Base-by-base conservation (phyloP, 768 basidiomycete species). In the Suillus clintonianus region DNA sequence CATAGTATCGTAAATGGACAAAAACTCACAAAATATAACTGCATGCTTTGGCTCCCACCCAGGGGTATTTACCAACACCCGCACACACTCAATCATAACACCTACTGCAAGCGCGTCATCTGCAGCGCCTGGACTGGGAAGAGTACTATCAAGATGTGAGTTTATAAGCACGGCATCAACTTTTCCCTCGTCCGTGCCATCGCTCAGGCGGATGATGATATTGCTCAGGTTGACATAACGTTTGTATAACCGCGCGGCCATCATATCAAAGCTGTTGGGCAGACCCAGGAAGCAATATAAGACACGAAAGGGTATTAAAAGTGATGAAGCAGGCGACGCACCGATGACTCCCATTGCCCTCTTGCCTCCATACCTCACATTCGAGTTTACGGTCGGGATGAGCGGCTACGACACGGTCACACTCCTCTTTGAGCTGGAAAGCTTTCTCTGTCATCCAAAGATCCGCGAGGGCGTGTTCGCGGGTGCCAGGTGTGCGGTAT, bases 341-440 rank as follows among this genome's bases (percentile, higher is more conserved):
- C 94, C 92, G 81, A 79, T 97, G 95, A 67, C 85, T 89, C 5
- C 95, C 95, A 65, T 88, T 92, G 2, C 95, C 95, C 68, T 89
- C 83, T 76, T 97, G 96, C 62, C 89, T 81, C 91, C 93, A 97
- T 0, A 96, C 87, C 71, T 97, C 94, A 69, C 97, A 95, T 71
- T 96, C 82, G n/a, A 97, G 78, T 51, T 88, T 88, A 54, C 88
- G 78, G 5, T 68, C 77, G 0, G 65, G 70, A 63, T 64, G 81
- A 76, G 71, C 74, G 37, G 72, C 71, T 8, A 84, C 81, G 34
- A 86, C 75, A 55, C 76, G 76, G 51, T 90, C 86, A 71, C 95
- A 96, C 59, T 87, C 76, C 37, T 76, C 74, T 69, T 87, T 80
- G 42, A 96, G 74, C 50, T 80, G 79, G 60, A 87, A 78, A 3